A percentile compares a stretch with the other conserved stretches of the same genome.
Conservation (phyloP, 2,329 filamentous ascomycete genomes). For the Ophiobolus disseminans region DNA sequence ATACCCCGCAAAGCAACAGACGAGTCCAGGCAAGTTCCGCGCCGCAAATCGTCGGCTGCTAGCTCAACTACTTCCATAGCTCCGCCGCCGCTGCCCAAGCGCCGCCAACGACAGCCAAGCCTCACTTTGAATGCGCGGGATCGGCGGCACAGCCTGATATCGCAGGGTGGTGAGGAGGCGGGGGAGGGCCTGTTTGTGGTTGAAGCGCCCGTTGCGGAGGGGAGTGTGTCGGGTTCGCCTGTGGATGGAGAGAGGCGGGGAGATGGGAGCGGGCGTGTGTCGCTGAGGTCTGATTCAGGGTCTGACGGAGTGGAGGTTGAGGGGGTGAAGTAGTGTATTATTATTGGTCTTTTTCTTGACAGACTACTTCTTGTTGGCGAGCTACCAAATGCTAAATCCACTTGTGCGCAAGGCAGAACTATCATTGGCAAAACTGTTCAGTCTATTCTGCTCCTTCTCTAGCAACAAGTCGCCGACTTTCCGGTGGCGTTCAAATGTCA, state of each 20-base stretch:
- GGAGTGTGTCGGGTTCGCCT: conserved; percentile 32
- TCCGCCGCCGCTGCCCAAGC: conserved; percentile 58
- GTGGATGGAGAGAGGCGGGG: conserved; percentile 7
- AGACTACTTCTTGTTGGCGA: no score
- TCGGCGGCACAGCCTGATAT: conserved; percentile 6
- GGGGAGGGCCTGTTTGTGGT: conserved; percentile 40
- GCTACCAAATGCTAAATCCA: no score
- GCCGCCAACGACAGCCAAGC: conserved; percentile 48
- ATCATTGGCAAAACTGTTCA: no score
- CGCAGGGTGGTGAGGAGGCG: conserved; percentile 5
- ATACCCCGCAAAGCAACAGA: background rate
- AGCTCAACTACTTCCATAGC: conserved; percentile 18
- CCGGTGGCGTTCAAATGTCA: no score
- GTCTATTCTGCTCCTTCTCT: no score
- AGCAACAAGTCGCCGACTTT: no score
- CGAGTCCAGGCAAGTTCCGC: conserved; percentile 4
- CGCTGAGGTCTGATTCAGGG: background rate
- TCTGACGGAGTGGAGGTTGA: background rate
- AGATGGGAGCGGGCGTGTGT: background rate
- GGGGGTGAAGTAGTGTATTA: background rate
- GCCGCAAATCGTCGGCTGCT: conserved; percentile 17
- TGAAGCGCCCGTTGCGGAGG: conserved; percentile 35
- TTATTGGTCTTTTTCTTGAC: no score
- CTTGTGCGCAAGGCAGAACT: no score
- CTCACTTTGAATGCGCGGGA: conserved; percentile 15